phyloP scores from a whole-genome alignment of 495 filamentous ascomycete genomes.

The Rostrohypoxylon terebratum region DNA sequence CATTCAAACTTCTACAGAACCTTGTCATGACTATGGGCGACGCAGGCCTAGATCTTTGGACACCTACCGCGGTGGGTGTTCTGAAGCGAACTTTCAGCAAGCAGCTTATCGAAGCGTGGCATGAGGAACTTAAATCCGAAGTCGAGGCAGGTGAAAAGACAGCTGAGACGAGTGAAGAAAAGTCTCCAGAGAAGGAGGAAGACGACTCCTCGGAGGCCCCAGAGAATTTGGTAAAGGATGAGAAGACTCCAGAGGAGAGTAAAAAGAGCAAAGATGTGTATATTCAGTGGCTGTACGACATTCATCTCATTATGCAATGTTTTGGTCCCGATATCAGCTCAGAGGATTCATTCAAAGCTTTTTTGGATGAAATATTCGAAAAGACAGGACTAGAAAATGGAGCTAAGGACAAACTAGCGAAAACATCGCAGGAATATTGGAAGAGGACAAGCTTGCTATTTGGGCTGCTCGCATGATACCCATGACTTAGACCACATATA shows the following conservation, averaged over 20 bases:
- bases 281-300: conserved; percentile 84
- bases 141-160: conserved; percentile 7
- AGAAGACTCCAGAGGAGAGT: conserved; percentile 6
- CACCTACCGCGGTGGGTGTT: conserved; percentile 69
- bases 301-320: conserved; percentile 70
- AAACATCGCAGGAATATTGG: conserved; percentile 78
- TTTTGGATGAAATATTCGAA: conserved; percentile 60
- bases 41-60: conserved; percentile 86
- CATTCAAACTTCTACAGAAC: conserved; percentile 78
- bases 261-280: conserved; percentile 64
- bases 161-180: conserved; percentile 11
- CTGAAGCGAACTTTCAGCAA: conserved; percentile 69
- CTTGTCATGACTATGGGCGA: conserved; percentile 74
- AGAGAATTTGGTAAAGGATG: conserved; percentile 24
- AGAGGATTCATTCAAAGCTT: conserved; percentile 55
- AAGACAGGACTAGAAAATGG: conserved; percentile 59
- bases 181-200: conserved; percentile 8
- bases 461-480: conserved; percentile 59
- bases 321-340: conserved; percentile 44
- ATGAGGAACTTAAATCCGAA: conserved; percentile 48
- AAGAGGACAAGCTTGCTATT: conserved; percentile 83
- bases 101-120: conserved; percentile 59
- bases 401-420: conserved; percentile 63
- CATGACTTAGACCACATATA: conserved; percentile 5
- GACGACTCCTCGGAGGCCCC: conserved; percentile 25